Percentiles rank a stretch among this genome's conserved stretches.
These are phyloP conservation scores for Tylopilus rubrobrunneus DNA, from an alignment of 768 basidiomycete species.

Conservation along the genomic window DNA sequence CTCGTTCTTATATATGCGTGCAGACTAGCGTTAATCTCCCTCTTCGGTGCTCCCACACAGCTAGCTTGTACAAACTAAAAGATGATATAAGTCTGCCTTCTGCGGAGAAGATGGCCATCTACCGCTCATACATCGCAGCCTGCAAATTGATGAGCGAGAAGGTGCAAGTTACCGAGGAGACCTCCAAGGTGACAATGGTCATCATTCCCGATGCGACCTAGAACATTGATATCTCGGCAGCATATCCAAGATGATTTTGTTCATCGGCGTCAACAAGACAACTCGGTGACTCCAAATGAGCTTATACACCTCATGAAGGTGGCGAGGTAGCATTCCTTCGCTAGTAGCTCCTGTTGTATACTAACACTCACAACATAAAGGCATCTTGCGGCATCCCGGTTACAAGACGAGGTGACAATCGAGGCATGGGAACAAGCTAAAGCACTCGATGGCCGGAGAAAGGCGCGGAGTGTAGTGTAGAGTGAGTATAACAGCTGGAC, in stretches of 20 bases:
- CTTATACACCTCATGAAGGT: conserved; percentile 65
- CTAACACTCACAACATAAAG: conserved; percentile 33
- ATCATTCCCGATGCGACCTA: neutral
- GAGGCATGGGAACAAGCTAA: conserved; percentile 65
- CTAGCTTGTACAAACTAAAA: conserved; percentile 46
- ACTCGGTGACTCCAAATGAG: conserved; percentile 49
- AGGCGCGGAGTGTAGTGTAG: conserved; percentile 7
- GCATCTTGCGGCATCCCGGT: conserved; percentile 57
- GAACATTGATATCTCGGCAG: conserved; percentile 32
- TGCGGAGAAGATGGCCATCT: conserved; percentile 45
- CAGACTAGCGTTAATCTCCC: conserved; percentile 61
- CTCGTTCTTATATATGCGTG: neutral
- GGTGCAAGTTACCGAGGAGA: conserved; percentile 47
- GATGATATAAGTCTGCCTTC: conserved; percentile 45
- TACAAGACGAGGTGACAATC: conserved; percentile 51
- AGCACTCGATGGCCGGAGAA: conserved; percentile 49
- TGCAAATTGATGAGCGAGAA: conserved; percentile 48
- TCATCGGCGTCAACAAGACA: conserved; percentile 36
- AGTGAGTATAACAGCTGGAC: conserved; percentile 4
- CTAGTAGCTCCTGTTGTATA: neutral
- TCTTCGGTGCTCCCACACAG: conserved; percentile 34
- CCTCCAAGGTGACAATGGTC: conserved; percentile 50
- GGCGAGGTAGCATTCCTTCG: conserved; percentile 49
- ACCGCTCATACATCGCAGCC: conserved; percentile 57
- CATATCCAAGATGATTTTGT: conserved; percentile 78